These are phyloP conservation scores for Nicotiana otophora DNA, from an alignment of 257 asterid species.

Conservation along the genomic window DNA sequence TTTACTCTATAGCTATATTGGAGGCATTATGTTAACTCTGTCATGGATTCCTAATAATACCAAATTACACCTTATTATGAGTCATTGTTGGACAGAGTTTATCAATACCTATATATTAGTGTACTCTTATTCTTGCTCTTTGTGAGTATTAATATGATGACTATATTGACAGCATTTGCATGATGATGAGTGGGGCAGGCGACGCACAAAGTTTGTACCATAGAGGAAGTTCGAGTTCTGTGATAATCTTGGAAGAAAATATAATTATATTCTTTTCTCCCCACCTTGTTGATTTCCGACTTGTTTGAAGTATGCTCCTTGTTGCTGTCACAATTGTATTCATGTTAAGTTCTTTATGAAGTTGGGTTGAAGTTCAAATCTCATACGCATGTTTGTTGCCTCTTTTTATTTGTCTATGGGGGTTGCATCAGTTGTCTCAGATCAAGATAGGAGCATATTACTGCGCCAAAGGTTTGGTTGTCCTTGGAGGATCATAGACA, in stretches of 20 bases:
- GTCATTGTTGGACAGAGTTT: neutral
- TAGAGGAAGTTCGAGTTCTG: constrained; percentile 10
- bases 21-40: neutral
- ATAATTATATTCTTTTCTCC: neutral
- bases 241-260: constrained; percentile 29
- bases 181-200: constrained; percentile 84
- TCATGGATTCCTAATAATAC: neutral
- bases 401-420: neutral
- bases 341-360: neutral
- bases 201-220: constrained; percentile 45
- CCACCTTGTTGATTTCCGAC: neutral
- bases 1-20: neutral
- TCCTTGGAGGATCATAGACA: too few species aligned
- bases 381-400: neutral
- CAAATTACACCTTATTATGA: neutral
- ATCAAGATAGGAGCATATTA: too few species aligned
- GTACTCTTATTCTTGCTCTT: neutral
- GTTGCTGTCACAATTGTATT: neutral
- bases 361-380: neutral
- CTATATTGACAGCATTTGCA: constrained; percentile 68
- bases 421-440: neutral
- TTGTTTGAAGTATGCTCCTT: neutral
- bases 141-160: neutral
- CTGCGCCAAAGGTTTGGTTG: too few species aligned
- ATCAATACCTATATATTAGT: neutral